Conservation (phyloP, 441 rosid species). For the Corymbia calophylla region DNA sequence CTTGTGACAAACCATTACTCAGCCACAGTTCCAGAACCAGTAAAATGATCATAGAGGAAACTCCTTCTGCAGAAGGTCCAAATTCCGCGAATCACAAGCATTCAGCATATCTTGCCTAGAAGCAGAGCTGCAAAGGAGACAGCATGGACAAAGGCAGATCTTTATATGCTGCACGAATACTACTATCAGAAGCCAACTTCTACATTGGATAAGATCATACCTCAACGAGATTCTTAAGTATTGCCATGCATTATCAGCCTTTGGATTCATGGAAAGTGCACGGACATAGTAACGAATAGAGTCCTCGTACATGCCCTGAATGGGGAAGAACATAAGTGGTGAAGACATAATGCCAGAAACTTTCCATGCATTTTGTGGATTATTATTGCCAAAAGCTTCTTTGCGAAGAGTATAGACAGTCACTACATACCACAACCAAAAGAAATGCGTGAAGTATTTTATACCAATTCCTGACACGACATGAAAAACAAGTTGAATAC, state of each 20-base stretch:
- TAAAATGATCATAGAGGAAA: slow-evolving; percentile 58
- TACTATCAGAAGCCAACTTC: background rate
- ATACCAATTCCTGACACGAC: background rate
- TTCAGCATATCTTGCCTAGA: slow-evolving; percentile 82
- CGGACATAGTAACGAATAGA: slow-evolving; percentile 91
- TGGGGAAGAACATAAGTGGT: background rate
- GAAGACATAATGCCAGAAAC: background rate
- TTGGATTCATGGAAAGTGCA: slow-evolving; percentile 97
- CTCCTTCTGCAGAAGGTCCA: slow-evolving; percentile 79
- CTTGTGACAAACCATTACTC: background rate
- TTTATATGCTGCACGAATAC: background rate
- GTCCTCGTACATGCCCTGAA: slow-evolving; percentile 81
- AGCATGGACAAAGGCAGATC: background rate
- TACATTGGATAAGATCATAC: slow-evolving; percentile 16
- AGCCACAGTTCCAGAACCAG: background rate
- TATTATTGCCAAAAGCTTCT: background rate
- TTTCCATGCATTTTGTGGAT: background rate
- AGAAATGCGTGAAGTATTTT: background rate
- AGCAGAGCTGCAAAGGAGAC: slow-evolving; percentile 59
- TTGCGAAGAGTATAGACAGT: background rate
- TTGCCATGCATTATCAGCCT: slow-evolving; percentile 99
- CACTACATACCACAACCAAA: background rate
- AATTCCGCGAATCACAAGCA: slow-evolving; percentile 88
- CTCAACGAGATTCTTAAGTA: slow-evolving; percentile 89
- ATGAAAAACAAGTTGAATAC: background rate